Evolutionary conservation across 2,329 filamentous ascomycete species (phyloP), one percentile per base, ranked within the genome.

Genomic region (Plenodomus tracheiphilus): DNA sequence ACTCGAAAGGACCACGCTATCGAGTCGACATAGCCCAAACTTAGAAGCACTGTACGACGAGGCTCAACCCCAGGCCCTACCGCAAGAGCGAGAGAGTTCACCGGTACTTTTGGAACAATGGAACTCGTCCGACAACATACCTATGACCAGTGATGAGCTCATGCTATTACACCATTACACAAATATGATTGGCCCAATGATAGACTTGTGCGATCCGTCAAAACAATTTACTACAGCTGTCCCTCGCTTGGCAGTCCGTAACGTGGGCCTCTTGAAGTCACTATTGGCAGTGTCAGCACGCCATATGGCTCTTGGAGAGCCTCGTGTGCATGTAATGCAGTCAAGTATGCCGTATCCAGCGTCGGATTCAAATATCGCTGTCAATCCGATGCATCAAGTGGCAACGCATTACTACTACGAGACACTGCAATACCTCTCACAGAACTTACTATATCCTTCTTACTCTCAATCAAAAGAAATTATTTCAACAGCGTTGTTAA

Each of bases 361-460:
- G n/a, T n/a, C n/a, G n/a, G n/a, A n/a, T n/a, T n/a, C n/a, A n/a
- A n/a, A n/a, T n/a, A n/a, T n/a, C n/a, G n/a, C n/a, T n/a, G n/a
- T n/a, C n/a, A n/a, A n/a, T n/a, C n/a, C n/a, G n/a, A n/a, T n/a
- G n/a, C n/a, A n/a, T n/a, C n/a, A 30, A 66, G 75, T 38, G 3
- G 65, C 65, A 1, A 68, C 80, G 15, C 66, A 69, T 79, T 86
- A 85, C 51, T 86, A 86, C 60, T 81, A 84, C 56, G 81, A 86
- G 59, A 85, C 83, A 0, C 70, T 86, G 0, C 80, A 83, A 41
- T 86, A 86, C 51, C 71, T 86, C 0, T 81, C 83, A 41, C 79
- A 79, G 30, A 82, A 84, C 0, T 79, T 86, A 66, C 75, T 79
- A 10, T 83, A 82, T 55, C 74, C 78, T 1, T 79, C 77, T 0